phyloP scores from a whole-genome alignment of 768 basidiomycete species.

The Asterophora parasitica region DNA sequence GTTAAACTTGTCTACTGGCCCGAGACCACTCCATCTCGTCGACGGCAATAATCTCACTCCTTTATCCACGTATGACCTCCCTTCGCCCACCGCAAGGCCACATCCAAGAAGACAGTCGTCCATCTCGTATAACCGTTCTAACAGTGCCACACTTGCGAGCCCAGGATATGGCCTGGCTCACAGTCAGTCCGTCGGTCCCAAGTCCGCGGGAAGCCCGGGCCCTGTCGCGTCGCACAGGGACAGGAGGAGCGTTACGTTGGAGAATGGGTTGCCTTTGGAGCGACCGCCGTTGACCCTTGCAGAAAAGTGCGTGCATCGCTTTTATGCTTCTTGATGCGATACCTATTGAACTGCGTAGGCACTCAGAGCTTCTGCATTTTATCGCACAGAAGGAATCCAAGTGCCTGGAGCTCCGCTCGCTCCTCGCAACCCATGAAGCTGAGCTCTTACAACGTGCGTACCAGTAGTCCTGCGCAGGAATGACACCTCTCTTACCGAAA shows the following conservation, averaged over 20 bases:
- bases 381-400: conserved; percentile 86
- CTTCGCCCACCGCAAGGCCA: conserved; percentile 22
- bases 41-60: conserved; percentile 27
- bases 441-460: conserved; percentile 61
- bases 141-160: conserved; percentile 9
- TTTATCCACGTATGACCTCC: conserved; percentile 11
- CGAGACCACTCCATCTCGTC: conserved; percentile 46
- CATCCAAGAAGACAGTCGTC: conserved; percentile 45
- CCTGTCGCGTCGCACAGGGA: conserved; percentile 19
- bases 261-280: conserved; percentile 15
- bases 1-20: conserved; percentile 27
- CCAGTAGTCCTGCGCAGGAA: too few relatives aligned
- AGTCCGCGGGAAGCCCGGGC: conserved; percentile 8
- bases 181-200: conserved; percentile 18
- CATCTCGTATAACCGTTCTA: conserved; percentile 42
- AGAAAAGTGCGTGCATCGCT: conserved; percentile 54
- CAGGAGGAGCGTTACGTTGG: conserved; percentile 24
- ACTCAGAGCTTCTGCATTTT: conserved; percentile 74
- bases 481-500: background rate
- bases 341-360: conserved; percentile 38
- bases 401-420: conserved; percentile 75
- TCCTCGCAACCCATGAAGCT: conserved; percentile 65
- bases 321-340: conserved; percentile 3
- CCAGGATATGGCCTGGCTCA: conserved; percentile 15
- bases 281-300: conserved; percentile 56